Evolutionary conservation across 1,139 yeast species (phyloP).

Genomic region (Pneumocystis murina): DNA sequence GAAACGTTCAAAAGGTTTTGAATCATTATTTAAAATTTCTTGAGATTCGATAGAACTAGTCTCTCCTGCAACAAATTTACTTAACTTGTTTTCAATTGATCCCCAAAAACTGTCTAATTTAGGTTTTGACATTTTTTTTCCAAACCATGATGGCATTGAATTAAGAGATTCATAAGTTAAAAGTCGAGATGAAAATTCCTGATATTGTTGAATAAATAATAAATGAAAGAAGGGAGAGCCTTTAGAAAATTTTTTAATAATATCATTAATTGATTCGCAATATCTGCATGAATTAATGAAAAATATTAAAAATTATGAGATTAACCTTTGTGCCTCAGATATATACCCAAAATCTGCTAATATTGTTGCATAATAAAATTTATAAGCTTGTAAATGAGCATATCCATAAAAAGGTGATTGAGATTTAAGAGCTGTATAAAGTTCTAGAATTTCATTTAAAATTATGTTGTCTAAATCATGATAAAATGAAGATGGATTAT

Average conservation of each 20-base stretch:
- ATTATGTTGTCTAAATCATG: slow-evolving; percentile 32
- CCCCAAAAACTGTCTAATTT: slow-evolving; percentile 80
- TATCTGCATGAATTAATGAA: slow-evolving; percentile 20
- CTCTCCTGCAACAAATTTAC: slow-evolving; percentile 83
- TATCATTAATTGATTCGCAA: slow-evolving; percentile 38
- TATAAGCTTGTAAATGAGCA: slow-evolving; percentile 42
- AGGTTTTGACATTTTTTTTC: slow-evolving; percentile 52
- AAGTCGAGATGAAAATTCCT: slow-evolving; percentile 21
- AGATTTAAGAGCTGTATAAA: slow-evolving; percentile 25
- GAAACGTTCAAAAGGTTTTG: slow-evolving; percentile 13
- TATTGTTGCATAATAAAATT: slow-evolving; percentile 46
- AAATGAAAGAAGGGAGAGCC: slow-evolving; percentile 24
- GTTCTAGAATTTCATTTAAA: slow-evolving; percentile 64
- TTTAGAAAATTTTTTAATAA: slow-evolving; percentile 21
- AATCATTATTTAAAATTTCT: background rate
- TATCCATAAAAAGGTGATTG: slow-evolving; percentile 24
- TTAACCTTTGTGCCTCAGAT: slow-evolving; percentile 38
- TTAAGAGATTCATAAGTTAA: slow-evolving; percentile 14
- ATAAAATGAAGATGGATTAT: slow-evolving; percentile 16
- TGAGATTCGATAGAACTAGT: slow-evolving; percentile 25
- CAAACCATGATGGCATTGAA: slow-evolving; percentile 41
- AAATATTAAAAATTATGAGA: background rate
- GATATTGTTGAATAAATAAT: slow-evolving; percentile 26
- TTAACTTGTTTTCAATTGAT: slow-evolving; percentile 60
- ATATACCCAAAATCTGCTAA: slow-evolving; percentile 49